Conservation (phyloP, 2,329 filamentous ascomycete genomes). For the Fusarium anguioides region DNA sequence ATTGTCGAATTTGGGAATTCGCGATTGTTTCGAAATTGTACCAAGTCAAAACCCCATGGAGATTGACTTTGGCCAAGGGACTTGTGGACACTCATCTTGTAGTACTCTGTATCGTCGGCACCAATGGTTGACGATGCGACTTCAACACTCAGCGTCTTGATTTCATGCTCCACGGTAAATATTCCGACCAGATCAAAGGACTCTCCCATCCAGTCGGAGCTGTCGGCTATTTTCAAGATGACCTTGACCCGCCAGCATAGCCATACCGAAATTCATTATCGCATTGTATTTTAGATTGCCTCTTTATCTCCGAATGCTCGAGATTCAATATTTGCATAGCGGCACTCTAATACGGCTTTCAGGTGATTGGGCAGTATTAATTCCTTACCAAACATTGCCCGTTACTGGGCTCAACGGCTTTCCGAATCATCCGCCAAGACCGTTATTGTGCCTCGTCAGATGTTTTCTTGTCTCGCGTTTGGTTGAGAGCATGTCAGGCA, state of each 20-base stretch:
- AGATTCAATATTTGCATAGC: not conserved
- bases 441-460: slow-evolving; percentile 16
- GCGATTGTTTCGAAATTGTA: not conserved
- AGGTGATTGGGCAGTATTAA: not conserved
- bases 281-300: slow-evolving; percentile 3
- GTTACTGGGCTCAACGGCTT: slow-evolving; percentile 2
- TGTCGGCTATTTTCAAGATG: not conserved
- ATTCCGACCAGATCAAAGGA: not conserved
- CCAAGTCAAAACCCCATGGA: slow-evolving; percentile 12
- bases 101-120: not conserved
- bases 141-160: not conserved
- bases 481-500: not conserved
- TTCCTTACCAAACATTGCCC: slow-evolving; percentile 1
- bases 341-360: not conserved
- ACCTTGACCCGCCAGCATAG: not conserved
- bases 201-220: not conserved
- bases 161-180: not conserved
- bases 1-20: not conserved
- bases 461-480: not conserved
- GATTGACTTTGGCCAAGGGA: slow-evolving; percentile 5
- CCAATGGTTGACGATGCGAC: not conserved
- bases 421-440: slow-evolving; percentile 22
- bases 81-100: slow-evolving; percentile 11
- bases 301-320: not conserved
- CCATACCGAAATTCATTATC: slow-evolving; percentile 1